Evolutionary conservation across 106 monocot species (phyloP), one percentile per base, ranked within the genome.

Genomic region (Phalaenopsis equestris): DNA sequence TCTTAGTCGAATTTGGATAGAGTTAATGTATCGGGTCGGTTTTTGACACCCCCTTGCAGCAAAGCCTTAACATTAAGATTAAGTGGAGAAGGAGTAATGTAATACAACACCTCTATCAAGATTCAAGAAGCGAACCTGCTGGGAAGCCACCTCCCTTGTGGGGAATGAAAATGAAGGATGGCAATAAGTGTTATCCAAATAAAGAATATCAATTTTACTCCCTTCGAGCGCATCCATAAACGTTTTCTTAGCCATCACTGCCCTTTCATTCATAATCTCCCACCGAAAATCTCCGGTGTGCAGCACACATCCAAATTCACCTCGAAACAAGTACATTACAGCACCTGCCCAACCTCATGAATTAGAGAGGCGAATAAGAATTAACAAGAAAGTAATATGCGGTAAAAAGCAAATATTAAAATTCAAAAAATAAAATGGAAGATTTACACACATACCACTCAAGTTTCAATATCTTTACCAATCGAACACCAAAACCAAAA

Each of bases 281-380:
- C 95, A 96, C 15, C 93, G 91, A 84, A 93, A 93, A 77, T 96
- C 95, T 36, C 95, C 95, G 19, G 91, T 96, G 79, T 91, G 86
- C 17, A 96, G 84, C 4, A 93, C 79, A 76, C 85, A 85, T 82
- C 95, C 92, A 75, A 95, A 89, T 41, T 95, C 92, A 37, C 95
- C 92, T 45, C 82, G 79, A 68, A 95, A 95, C 84, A 95, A 80
- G 82, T 84, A 95, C 95, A 95, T 95, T 8, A 93, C 90, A 19
- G 92, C 86, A 73, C 95, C 95, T 95, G 87, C 19, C 19, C 47
- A 82, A 67, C 67, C 5, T 67, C 67, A 67, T 67, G 30, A 45
- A 45, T 67, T 30, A 67, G 67, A 45, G 43, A 6, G 43, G 6
- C 43, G 6, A 45, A 4, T 45, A 45, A 45, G 43, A 45, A 56